A percentile compares a stretch with the other conserved stretches of the same genome.
phyloP scores from a whole-genome alignment of 768 basidiomycete genomes.

The Lactarius hatsudake region DNA sequence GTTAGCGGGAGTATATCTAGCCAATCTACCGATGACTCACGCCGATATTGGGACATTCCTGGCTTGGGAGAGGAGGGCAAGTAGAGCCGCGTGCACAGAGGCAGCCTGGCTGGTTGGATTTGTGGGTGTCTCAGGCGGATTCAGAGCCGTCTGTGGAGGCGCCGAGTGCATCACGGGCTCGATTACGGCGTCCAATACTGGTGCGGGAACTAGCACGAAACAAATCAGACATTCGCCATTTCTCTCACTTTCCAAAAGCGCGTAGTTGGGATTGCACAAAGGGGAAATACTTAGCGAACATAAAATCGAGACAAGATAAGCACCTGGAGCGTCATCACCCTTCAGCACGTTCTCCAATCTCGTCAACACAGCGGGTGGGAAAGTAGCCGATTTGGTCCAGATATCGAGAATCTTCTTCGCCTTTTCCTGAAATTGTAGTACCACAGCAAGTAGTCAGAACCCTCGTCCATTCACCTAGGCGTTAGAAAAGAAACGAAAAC shows the following conservation, averaged over 20 bases:
- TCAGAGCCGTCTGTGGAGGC: constrained; percentile 26
- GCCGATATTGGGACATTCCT: constrained; percentile 43
- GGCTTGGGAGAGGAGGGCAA: constrained; percentile 70
- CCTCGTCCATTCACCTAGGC: constrained; percentile 42
- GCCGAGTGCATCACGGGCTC: constrained; percentile 21
- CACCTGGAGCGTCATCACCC: constrained; percentile 73
- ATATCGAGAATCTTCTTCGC: constrained; percentile 96
- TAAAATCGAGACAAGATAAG: constrained; percentile 62
- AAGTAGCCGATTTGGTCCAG: constrained; percentile 90
- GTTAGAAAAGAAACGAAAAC: constrained; percentile 33
- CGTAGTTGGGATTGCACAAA: constrained; percentile 64
- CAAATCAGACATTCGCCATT: constrained; percentile 48
- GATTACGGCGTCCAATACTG: constrained; percentile 26
- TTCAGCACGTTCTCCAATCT: constrained; percentile 69
- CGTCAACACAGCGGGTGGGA: constrained; percentile 71
- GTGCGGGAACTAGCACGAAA: constrained; percentile 36
- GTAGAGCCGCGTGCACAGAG: constrained; percentile 60
- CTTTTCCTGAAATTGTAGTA: constrained; percentile 76
- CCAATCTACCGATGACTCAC: constrained; percentile 37
- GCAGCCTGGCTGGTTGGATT: constrained; percentile 24
- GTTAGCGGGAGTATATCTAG: neutral
- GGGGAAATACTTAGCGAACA: constrained; percentile 81
- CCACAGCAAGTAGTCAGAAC: constrained; percentile 27
- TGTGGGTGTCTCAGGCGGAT: constrained; percentile 34
- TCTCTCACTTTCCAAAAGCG: constrained; percentile 53